Base-by-base conservation (phyloP, 176 grass and related monocot genomes). In the Panicum miliaceum region DNA sequence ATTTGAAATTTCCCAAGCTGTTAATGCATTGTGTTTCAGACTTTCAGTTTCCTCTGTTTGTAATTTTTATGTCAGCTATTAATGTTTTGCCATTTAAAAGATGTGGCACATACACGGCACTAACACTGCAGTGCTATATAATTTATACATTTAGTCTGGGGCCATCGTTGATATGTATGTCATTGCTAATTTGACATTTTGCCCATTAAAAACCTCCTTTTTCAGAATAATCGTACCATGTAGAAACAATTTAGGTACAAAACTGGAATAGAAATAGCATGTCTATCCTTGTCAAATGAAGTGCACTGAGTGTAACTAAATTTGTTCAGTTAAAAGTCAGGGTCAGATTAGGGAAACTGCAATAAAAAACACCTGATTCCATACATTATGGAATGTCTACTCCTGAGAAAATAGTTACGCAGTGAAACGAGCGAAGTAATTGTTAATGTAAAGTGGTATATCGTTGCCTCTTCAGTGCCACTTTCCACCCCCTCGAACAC, bases 221-320 rank as follows among this genome's bases (percentile, higher is more conserved):
- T 76, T 61, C 56, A 61, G 70, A 59, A 59, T 76, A 75, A 46
- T 20, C 40, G 3, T 45, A 71, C n/a, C 12, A n/a, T 13, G 51
- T 53, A 32, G 29, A 32, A 32, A 32, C 29, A 32, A 32, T 32
- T 32, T 32, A 32, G 29, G 29, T 32, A 32, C 29, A 32, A 32
- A 32, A 32, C 29, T 32, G 29, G 29, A 32, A 32, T 32, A 32
- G 29, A 32, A 32, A 32, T 32, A 20, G 5, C 23, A 29, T 7
- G 14, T 75, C 5, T 19, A 42, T 77, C 56, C 58, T 42, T 78
- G 26, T 63, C 40, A 78, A 61, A 47, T 63, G 14, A 32, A 78
- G 20, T 63, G 16, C 15, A 38, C n/a, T n/a, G n/a, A n/a, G n/a
- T 25, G 5, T 5, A 26, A 62, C 40, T 46, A 4, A 43, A 23